Evolutionary conservation across 108 stramenopile genomes (phyloP), one percentile per base, ranked within the genome.

Genomic region (Skeletonema potamos): DNA sequence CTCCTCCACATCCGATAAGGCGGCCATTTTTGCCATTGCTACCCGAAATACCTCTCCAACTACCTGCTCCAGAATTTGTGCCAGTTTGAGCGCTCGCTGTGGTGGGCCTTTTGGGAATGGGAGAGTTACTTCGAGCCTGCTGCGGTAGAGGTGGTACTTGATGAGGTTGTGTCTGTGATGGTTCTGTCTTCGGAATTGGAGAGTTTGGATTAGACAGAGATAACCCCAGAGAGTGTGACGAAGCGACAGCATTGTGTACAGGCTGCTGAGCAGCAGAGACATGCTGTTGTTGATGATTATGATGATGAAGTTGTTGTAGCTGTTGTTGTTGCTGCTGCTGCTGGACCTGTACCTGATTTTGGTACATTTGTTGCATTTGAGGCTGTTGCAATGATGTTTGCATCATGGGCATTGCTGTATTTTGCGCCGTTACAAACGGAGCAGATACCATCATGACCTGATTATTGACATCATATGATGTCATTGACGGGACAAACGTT

Each of bases 1-100:
- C 81, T 29, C 90, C 90, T 39, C 62, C 70, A 27, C 62, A 28
- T 17, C 79, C 79, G n/a, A 80, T 56, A 28, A 80, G 55, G 12
- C 72, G 72, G 0, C 79, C 72, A 58, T 64, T 68, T 56, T 28
- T 37, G 5, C 17, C 15, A 51, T 51, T 1, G 22, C 48, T 51
- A 1, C 48, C 48, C 1, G 48, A 51, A 22, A 22, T 51, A 51
- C 48, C 48, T 24, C 48, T 51, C 48, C 48, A 51, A 51, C 9
- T 6, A 51, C 8, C 18, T 51, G 48, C 9, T 59, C 6, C 6
- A 18, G 18, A 30, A 59, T 2, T 30, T 34, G 30, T 34, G 13
- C 56, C 27, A 15, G 27, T 57, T 29, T 29, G 27, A 24, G 56
- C 2, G 3, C 22, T 15, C 27, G 56, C 17, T 30, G 32, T 1